Evolutionary conservation across 305 asterid species (phyloP), one percentile per base, ranked within the genome.

Genomic region (Rubia tinctorum): DNA sequence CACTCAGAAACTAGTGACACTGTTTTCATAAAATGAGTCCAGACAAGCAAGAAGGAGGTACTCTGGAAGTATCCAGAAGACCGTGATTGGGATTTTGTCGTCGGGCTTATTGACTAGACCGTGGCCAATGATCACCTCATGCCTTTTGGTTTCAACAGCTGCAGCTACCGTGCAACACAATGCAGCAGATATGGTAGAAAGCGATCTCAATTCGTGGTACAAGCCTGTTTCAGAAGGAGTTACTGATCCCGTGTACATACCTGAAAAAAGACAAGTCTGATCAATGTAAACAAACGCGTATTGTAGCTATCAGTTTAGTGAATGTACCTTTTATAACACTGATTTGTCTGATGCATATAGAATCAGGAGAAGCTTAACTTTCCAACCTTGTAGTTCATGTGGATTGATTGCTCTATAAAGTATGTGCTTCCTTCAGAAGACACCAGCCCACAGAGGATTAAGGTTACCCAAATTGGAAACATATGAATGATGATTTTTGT

Each of bases 141-240:
- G 79, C 66, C 95, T 89, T 18, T 59, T 79, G 2, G 64, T 53
- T 76, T 87, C 95, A 1, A 86, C 86, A 75, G 53, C 65, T 1
- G 89, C 85, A 25, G 92, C 87, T 0, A 73, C 79, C 9, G 85
- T 77, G 80, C 88, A 86, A 43, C 92, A 84, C 1, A 89, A 69
- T 11, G 81, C 70, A 5, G 87, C 78, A 3, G 82, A 80, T 27
- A 85, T 51, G 76, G 85, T 86, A 1, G 84, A 79, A 13, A 0
- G 66, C 72, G 12, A 88, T 74, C 56, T 85, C 90, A 0, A 83
- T 1, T 5, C 76, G 25, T 1, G 92, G 89, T 0, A 77, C 82
- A 44, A n/a, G 22, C 56, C 18, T 69, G 17, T 55, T n/a, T 6
- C 30, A 51, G 4, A 45, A 53, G 18, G 23, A 53, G 59, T 1